Evolutionary conservation across 257 asterid species (phyloP), one percentile per base, ranked within the genome.

Genomic region (Paulownia fortunei): DNA sequence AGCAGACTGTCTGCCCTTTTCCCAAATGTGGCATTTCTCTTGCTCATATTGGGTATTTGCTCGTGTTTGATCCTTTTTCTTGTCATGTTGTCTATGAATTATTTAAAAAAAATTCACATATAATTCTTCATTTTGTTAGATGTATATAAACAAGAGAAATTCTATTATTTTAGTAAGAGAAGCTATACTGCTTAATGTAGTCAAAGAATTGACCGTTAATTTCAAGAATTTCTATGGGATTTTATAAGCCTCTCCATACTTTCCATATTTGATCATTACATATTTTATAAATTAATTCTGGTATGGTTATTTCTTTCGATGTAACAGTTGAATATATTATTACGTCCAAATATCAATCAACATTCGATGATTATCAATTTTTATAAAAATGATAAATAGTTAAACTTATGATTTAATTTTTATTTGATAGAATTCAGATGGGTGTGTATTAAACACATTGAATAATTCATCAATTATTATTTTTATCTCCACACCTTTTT

Each of bases 11-110:
- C 79, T 0, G 36, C 58, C 42, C 83, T 72, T 12, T 62, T 84
- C 26, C 12, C 15, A 0, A 80, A 44, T 21, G 41, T 62, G 10
- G 16, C 26, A 9, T 80, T 84, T 62, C 84, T 84, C 66, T 39
- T 76, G 12, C 42, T 59, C 7, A 59, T 78, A 0, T 49, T 64
- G 4, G 49, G 0, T 39, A 80, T 73, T 73, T 37, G 36, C 11
- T 30, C 80, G 8, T 66, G 83, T 19, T 19, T 76, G 21, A 72
- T 63, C 52, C 78, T 80, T 30, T 67, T 73, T 24, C 81, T 84
- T 21, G 81, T 73, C 87, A 84, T 76, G 42, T 4, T 74, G 12
- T 54, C 39, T 52, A 1, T 8, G 71, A 8, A 9, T 39, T 47
- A 9, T 8, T 7, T 23, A 5, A 6, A 42, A 18, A 4, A 5